Conservation (phyloP, 2,329 filamentous ascomycete species). For the Clonostachys byssicola region DNA sequence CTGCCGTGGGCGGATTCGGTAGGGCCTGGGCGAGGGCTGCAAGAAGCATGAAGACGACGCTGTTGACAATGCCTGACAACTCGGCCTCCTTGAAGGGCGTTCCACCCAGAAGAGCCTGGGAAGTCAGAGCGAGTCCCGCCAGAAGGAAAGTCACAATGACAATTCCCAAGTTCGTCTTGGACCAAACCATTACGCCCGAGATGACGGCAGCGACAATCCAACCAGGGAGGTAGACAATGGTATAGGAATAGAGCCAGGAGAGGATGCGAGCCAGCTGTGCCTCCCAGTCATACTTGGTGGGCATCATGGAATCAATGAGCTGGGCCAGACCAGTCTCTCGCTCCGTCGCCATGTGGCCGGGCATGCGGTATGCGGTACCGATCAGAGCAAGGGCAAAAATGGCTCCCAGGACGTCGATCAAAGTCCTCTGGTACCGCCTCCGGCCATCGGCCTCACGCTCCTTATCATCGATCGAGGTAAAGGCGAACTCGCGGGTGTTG, state of each 20-base stretch:
- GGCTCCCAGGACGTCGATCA: conserved; percentile 76
- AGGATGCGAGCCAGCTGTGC: conserved; percentile 30
- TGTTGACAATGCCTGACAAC: conserved; percentile 71
- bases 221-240: conserved; percentile 55
- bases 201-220: conserved; percentile 33
- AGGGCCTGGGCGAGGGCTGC: conserved; percentile 76
- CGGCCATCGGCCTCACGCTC: conserved; percentile 65
- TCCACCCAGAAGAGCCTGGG: conserved; percentile 71
- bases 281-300: conserved; percentile 51
- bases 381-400: conserved; percentile 74
- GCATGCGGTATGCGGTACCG: conserved; percentile 81
- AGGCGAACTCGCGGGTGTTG: conserved; percentile 18
- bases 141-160: conserved; percentile 69
- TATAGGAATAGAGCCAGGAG: conserved; percentile 64
- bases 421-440: conserved; percentile 62
- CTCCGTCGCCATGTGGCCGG: conserved; percentile 81
- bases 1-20: conserved; percentile 51
- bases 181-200: conserved; percentile 14
- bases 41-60: conserved; percentile 65
- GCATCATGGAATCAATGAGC: conserved; percentile 75
- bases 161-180: conserved; percentile 52
- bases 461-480: conserved; percentile 60
- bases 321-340: conserved; percentile 84
- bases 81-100: conserved; percentile 79
- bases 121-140: conserved; percentile 67